phyloP scores from a whole-genome alignment of 2,329 filamentous ascomycete genomes.

The Botrytis squamosa region DNA sequence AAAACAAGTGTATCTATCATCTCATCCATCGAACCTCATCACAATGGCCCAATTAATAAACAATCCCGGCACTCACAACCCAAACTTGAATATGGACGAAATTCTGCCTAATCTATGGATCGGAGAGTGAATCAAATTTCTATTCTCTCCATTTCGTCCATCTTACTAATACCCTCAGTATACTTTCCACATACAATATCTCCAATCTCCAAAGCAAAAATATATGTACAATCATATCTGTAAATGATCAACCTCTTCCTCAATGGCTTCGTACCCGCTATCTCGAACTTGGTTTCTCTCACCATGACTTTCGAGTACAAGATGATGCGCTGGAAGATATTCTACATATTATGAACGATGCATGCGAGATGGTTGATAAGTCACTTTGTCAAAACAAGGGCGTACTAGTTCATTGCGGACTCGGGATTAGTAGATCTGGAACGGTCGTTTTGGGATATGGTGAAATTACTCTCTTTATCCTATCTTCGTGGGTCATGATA shows the following conservation, averaged over 20 bases:
- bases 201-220: conserved; percentile 2
- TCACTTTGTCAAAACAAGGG: background rate
- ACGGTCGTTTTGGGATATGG: background rate
- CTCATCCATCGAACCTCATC: background rate
- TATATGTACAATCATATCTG: background rate
- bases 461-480: background rate
- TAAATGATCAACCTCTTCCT: conserved; percentile 1
- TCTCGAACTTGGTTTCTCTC: background rate
- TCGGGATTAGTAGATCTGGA: conserved; percentile 4
- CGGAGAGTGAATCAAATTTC: background rate
- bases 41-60: background rate
- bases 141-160: background rate
- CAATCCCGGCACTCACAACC: background rate
- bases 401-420: conserved; percentile 2
- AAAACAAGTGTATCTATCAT: background rate
- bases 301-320: background rate
- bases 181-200: background rate
- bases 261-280: background rate
- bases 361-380: background rate
- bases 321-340: conserved; percentile 3
- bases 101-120: background rate
- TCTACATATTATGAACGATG: background rate
- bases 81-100: background rate
- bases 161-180: background rate
- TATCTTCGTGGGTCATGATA: background rate